Conservation (phyloP, 2,329 filamentous ascomycete species). For the Penicillium brevicompactum region DNA sequence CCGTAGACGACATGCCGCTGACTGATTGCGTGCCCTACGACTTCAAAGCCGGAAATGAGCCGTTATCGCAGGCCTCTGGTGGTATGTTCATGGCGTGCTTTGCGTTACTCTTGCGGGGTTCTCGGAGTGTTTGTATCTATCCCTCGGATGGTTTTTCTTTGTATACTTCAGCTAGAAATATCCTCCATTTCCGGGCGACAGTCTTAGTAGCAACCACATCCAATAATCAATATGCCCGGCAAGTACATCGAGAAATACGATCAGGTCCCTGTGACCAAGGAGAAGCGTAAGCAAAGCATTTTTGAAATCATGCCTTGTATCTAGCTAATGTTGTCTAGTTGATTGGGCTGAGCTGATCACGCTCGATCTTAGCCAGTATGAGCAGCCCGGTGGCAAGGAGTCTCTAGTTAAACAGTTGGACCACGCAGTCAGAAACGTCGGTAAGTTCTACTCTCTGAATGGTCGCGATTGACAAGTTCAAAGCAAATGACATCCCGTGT, state of each 20-base stretch:
- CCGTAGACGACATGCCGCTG: slow-evolving; percentile 15
- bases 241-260: slow-evolving; percentile 43
- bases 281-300: slow-evolving; percentile 28
- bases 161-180: background rate
- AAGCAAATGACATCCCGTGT: too few species aligned
- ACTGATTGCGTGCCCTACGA: slow-evolving; percentile 27
- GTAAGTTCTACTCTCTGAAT: slow-evolving; percentile 16
- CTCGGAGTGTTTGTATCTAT: background rate
- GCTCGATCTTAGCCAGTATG: slow-evolving; percentile 58
- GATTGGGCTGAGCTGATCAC: slow-evolving; percentile 61
- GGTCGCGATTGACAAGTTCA: too few species aligned
- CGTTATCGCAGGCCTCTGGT: slow-evolving; percentile 13
- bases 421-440: slow-evolving; percentile 54
- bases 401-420: slow-evolving; percentile 57
- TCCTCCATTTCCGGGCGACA: background rate
- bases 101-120: slow-evolving; percentile 17
- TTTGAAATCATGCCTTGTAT: slow-evolving; percentile 6
- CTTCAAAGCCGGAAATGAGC: slow-evolving; percentile 4
- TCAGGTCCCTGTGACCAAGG: slow-evolving; percentile 52
- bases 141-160: background rate
- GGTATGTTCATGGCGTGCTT: slow-evolving; percentile 28
- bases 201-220: background rate
- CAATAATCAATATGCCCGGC: slow-evolving; percentile 29
- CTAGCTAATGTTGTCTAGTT: slow-evolving; percentile 27
- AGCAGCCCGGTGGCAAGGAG: slow-evolving; percentile 57